Conservation (phyloP, 345 rosid species). For the Bruguiera parviflora region DNA sequence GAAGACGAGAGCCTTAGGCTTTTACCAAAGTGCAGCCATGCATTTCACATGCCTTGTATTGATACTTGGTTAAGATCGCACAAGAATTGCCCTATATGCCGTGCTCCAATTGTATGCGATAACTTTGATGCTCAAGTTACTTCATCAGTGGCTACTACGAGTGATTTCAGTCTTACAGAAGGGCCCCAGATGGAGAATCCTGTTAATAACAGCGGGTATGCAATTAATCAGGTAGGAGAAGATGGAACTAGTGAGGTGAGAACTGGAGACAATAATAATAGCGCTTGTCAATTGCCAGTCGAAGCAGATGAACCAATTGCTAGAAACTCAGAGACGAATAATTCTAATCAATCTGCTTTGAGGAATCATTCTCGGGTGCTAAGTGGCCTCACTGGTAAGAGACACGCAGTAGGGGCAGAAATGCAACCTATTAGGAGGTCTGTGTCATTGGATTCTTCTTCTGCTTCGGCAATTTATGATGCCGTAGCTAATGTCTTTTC, state of each 20-base stretch:
- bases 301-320: conserved; percentile 4
- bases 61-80: conserved; percentile 82
- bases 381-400: conserved; percentile 27
- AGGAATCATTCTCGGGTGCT: conserved; percentile 19
- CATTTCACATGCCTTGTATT: conserved; percentile 71
- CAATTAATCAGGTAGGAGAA: conserved; percentile 4
- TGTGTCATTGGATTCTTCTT: conserved; percentile 43
- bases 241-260: conserved; percentile 21
- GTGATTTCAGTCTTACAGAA: conserved; percentile 19
- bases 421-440: conserved; percentile 48
- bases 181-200: conserved; percentile 17
- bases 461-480: conserved; percentile 24
- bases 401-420: conserved; percentile 12
- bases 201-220: conserved; percentile 3
- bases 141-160: conserved; percentile 13
- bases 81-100: conserved; percentile 79
- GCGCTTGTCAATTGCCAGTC: not conserved
- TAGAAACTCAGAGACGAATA: conserved; percentile 12
- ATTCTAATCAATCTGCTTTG: not conserved
- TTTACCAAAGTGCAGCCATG: conserved; percentile 80
- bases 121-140: conserved; percentile 9
- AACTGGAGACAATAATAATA: conserved; percentile 6
- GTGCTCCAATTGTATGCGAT: conserved; percentile 49
- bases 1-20: conserved; percentile 62
- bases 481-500: conserved; percentile 11